Evolutionary conservation across 371 early-diverging fungal species (phyloP).

Genomic region (Mortierella sp.): DNA sequence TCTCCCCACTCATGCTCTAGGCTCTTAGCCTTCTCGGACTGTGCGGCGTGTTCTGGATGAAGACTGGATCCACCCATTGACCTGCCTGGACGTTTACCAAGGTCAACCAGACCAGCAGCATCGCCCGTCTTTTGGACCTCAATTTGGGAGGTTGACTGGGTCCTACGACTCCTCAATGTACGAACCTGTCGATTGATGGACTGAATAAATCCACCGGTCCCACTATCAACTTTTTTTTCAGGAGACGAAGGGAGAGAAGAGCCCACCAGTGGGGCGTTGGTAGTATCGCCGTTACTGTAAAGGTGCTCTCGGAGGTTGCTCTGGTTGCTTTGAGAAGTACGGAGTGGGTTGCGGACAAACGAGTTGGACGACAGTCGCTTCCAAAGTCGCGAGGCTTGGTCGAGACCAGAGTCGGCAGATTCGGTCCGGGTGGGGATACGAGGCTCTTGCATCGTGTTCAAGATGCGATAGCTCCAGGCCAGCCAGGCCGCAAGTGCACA

Average conservation of each 20-base stretch:
- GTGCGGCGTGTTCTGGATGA: conserved; percentile 7
- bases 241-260: conserved; percentile 22
- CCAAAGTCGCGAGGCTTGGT: conserved; percentile 54
- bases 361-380: conserved; percentile 52
- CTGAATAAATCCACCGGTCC: conserved; percentile 39
- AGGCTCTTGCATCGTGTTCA: conserved; percentile 39
- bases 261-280: not conserved
- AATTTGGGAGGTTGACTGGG: conserved; percentile 52
- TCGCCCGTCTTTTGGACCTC: conserved; percentile 20
- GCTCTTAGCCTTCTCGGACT: conserved; percentile 13
- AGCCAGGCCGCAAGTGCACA: conserved; percentile 53
- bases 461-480: conserved; percentile 49
- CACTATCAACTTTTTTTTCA: conserved; percentile 14
- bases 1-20: conserved; percentile 46
- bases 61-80: conserved; percentile 22
- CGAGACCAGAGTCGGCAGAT: conserved; percentile 51
- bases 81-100: conserved; percentile 7
- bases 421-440: conserved; percentile 36
- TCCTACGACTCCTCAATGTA: conserved; percentile 45
- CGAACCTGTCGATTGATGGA: conserved; percentile 53
- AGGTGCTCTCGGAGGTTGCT: conserved; percentile 1
- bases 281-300: not conserved
- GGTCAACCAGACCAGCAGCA: conserved; percentile 14
- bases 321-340: not conserved
- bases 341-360: conserved; percentile 23